Conservation (phyloP, 345 rosid species). For the Populus davidiana region DNA sequence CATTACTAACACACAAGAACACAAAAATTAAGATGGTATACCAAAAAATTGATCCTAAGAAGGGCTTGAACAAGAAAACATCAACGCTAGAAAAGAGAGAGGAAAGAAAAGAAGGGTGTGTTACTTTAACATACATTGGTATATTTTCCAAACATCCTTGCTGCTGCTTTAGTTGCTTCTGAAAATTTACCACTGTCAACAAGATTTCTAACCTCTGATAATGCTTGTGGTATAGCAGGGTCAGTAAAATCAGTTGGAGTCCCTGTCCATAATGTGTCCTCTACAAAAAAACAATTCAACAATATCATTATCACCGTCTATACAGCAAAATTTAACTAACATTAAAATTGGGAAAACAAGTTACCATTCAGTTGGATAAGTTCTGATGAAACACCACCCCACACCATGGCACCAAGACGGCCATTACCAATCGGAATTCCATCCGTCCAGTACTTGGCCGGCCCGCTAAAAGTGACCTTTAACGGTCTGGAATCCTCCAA, state of each 20-base stretch:
- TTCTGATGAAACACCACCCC: slow-evolving; percentile 13
- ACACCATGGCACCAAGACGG: slow-evolving; percentile 19
- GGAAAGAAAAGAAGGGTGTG: neutral
- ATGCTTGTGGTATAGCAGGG: neutral
- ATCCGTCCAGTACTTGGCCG: slow-evolving; percentile 14
- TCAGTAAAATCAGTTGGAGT: neutral
- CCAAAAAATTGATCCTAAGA: neutral
- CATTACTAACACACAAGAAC: too few species aligned
- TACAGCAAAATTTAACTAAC: neutral
- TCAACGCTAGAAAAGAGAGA: neutral
- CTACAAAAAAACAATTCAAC: neutral
- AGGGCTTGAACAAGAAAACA: neutral
- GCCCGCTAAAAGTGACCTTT: slow-evolving; percentile 4
- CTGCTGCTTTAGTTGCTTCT: neutral
- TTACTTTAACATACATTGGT: neutral
- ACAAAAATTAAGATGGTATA: too few species aligned
- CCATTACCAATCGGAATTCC: slow-evolving; percentile 19
- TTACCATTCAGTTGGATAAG: slow-evolving; percentile 14
- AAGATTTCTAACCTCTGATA: neutral
- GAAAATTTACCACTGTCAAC: neutral
- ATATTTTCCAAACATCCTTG: neutral
- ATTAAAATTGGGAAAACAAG: neutral
- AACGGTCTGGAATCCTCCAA: slow-evolving; percentile 5
- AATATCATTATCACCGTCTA: neutral
- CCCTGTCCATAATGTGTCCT: slow-evolving; percentile 1